Percentiles rank a stretch among this genome's conserved stretches.
phyloP scores from a whole-genome alignment of 768 basidiomycete genomes.

The Kwoniella sp. region DNA sequence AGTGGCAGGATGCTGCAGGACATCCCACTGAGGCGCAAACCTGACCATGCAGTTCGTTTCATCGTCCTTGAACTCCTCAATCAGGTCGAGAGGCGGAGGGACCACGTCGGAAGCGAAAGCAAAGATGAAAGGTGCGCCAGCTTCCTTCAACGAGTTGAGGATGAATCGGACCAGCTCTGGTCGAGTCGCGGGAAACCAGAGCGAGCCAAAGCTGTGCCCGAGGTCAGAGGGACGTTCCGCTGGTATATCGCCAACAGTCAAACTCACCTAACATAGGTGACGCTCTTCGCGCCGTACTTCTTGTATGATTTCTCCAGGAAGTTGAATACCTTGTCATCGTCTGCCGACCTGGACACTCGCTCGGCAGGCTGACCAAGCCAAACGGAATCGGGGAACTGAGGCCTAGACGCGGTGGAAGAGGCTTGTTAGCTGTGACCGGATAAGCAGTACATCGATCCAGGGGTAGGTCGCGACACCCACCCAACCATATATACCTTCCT shows the following conservation, averaged over 20 bases:
- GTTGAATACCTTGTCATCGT: conserved; percentile 15
- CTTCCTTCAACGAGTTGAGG: conserved; percentile 21
- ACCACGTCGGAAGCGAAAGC: conserved; percentile 22
- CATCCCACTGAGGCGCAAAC: conserved; percentile 29
- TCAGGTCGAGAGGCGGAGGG: conserved; percentile 8
- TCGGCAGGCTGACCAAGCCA: conserved; percentile 16
- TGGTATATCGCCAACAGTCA: background rate
- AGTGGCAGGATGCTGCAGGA: conserved; percentile 21
- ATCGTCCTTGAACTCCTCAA: conserved; percentile 13
- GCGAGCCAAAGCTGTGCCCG: conserved; percentile 22
- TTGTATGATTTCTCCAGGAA: conserved; percentile 27
- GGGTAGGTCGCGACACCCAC: conserved; percentile 10
- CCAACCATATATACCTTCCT: conserved; percentile 21
- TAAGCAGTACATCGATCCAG: no score
- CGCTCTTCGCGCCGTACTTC: conserved; percentile 20
- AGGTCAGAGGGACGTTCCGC: background rate
- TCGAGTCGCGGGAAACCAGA: conserved; percentile 22
- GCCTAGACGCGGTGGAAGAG: conserved; percentile 3
- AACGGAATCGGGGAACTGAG: conserved; percentile 21
- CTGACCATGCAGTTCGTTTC: conserved; percentile 16
- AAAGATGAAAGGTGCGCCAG: conserved; percentile 22
- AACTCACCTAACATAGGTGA: conserved; percentile 27
- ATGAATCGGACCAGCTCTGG: conserved; percentile 25
- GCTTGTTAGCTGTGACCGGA: no score
- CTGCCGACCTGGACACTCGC: background rate